Evolutionary conservation across 2,329 filamentous ascomycete genomes (phyloP).

Genomic region (Diaporthe sp.): DNA sequence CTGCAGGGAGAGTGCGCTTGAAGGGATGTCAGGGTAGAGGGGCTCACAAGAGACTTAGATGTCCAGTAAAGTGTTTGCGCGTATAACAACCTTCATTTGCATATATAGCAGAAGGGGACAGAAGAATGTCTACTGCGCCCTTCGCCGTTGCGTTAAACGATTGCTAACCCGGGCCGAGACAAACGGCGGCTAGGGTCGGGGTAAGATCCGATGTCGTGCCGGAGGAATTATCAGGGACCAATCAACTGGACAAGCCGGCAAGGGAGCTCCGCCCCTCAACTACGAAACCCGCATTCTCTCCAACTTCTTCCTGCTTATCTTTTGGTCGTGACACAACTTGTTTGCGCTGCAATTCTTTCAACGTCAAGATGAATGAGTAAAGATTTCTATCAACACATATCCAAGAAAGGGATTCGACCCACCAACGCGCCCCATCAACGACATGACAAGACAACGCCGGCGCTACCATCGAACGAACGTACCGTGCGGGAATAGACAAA

Average conservation of each 20-base stretch:
- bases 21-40: background rate
- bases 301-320: background rate
- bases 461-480: background rate
- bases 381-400: background rate
- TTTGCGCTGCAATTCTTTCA: background rate
- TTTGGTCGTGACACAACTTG: background rate
- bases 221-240: background rate
- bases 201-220: constrained; percentile 33
- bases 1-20: background rate
- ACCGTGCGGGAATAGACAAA: background rate
- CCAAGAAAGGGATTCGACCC: background rate
- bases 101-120: background rate
- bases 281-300: too few species aligned
- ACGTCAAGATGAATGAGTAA: background rate
- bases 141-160: background rate
- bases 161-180: background rate
- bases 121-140: constrained; percentile 4
- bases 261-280: background rate
- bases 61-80: too few species aligned
- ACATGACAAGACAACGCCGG: background rate
- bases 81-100: background rate
- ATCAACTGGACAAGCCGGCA: constrained; percentile 6
- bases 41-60: background rate
- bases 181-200: constrained; percentile 21
- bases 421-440: too few species aligned